phyloP scores from a whole-genome alignment of 805 yeast species.

The Cyberlindnera meyerae region DNA sequence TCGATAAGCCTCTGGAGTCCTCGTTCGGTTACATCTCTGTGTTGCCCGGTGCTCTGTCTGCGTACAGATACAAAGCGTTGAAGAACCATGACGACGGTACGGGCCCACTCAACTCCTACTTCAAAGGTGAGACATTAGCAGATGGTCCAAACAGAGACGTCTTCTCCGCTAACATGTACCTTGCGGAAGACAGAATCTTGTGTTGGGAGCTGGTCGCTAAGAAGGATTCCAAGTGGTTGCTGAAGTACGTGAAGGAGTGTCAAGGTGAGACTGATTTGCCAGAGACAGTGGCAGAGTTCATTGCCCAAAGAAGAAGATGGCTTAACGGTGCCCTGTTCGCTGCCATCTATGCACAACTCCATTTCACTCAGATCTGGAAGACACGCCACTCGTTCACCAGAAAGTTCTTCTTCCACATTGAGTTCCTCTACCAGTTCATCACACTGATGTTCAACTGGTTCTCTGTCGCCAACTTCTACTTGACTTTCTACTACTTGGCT shows the following conservation, averaged over 20 bases:
- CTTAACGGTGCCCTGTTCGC: conserved; percentile 97
- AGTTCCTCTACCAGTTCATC: conserved; percentile 82
- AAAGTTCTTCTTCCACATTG: conserved; percentile 77
- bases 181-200: conserved; percentile 93
- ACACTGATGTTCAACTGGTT: conserved; percentile 85
- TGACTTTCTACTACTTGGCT: conserved; percentile 89
- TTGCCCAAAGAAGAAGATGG: conserved; percentile 97
- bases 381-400: conserved; percentile 81
- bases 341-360: conserved; percentile 81
- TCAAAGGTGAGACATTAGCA: conserved; percentile 74
- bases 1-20: conserved; percentile 92
- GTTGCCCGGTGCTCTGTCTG: conserved; percentile 93
- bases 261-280: conserved; percentile 98
- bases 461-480: conserved; percentile 84
- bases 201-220: conserved; percentile 97
- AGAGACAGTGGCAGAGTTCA: conserved; percentile 88
- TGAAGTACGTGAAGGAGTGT: conserved; percentile 88
- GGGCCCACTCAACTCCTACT: conserved; percentile 85
- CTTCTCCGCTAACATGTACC: conserved; percentile 93
- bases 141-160: conserved; percentile 64
- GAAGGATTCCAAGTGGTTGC: conserved; percentile 75
- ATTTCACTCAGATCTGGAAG: conserved; percentile 82
- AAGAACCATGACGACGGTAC: conserved; percentile 83
- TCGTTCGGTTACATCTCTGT: conserved; percentile 91
- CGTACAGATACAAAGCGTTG: conserved; percentile 86